phyloP scores from a whole-genome alignment of 2,329 filamentous ascomycete genomes.

The Monilinia fructigena region DNA sequence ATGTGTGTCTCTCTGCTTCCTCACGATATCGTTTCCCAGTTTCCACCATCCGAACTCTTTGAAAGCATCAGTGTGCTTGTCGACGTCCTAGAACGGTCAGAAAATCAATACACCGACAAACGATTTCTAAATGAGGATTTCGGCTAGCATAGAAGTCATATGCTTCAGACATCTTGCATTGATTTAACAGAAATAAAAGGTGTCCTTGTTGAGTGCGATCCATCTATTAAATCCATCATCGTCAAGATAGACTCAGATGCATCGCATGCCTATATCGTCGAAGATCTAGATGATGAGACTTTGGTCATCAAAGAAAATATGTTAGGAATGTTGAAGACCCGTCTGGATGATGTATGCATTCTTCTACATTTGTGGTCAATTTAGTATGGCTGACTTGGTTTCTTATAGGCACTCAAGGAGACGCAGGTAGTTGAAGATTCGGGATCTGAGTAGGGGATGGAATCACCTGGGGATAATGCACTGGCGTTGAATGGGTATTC shows the following conservation, averaged over 20 bases:
- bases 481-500: not conserved
- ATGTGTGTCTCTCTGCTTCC: constrained; percentile 25
- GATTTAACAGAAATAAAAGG: constrained; percentile 44
- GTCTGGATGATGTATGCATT: constrained; percentile 62
- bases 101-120: not conserved
- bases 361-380: constrained; percentile 13
- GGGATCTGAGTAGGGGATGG: constrained; percentile 18
- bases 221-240: constrained; percentile 85
- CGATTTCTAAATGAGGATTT: not conserved
- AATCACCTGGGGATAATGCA: not conserved
- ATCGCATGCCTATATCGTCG: constrained; percentile 70
- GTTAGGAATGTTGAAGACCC: constrained; percentile 63
- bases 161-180: not conserved
- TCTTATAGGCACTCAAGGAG: constrained; percentile 36
- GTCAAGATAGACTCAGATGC: constrained; percentile 69
- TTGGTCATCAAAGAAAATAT: constrained; percentile 74
- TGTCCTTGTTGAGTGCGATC: constrained; percentile 76
- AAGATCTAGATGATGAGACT: constrained; percentile 75
- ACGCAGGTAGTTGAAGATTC: constrained; percentile 34
- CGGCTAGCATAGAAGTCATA: not conserved
- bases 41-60: not conserved
- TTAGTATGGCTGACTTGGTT: constrained; percentile 20
- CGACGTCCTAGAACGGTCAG: not conserved
- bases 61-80: not conserved
- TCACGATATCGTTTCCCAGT: not conserved